These are phyloP conservation scores for Simmondsia chinensis DNA, from an alignment of 148 eudicot species.

Conservation along the genomic window DNA sequence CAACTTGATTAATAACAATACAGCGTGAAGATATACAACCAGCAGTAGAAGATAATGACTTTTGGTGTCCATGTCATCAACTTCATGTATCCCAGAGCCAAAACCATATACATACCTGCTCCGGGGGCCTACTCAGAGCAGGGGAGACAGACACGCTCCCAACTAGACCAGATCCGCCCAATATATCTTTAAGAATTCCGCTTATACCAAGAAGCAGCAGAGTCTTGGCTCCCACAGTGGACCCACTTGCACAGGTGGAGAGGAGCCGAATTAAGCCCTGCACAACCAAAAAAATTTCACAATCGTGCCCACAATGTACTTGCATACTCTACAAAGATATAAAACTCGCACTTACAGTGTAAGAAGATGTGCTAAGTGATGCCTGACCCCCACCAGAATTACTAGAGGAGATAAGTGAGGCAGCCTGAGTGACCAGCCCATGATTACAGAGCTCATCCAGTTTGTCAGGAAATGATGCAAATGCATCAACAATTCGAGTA, in stretches of 20 bases:
- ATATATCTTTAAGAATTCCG: slow-evolving; percentile 82
- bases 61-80: too few species aligned
- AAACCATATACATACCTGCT: slow-evolving; percentile 59
- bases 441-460: slow-evolving; percentile 87
- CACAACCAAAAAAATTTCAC: slow-evolving; percentile 13
- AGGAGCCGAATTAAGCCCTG: slow-evolving; percentile 93
- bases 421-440: slow-evolving; percentile 87
- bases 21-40: not conserved
- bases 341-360: slow-evolving; percentile 51
- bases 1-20: too few species aligned
- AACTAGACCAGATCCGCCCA: slow-evolving; percentile 79
- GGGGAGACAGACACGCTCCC: slow-evolving; percentile 81
- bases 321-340: not conserved
- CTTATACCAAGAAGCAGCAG: slow-evolving; percentile 77
- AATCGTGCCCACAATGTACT: slow-evolving; percentile 1
- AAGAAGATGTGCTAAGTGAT: slow-evolving; percentile 83
- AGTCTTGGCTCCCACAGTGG: slow-evolving; percentile 84
- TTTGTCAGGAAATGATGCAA: slow-evolving; percentile 69
- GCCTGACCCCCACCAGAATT: slow-evolving; percentile 96
- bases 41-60: not conserved
- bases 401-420: slow-evolving; percentile 70
- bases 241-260: slow-evolving; percentile 94
- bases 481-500: slow-evolving; percentile 89
- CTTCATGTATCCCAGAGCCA: too few species aligned
- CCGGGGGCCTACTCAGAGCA: slow-evolving; percentile 90